Evolutionary conservation across 1,139 yeast species (phyloP).

Genomic region (Zygosaccharomyces pseudobailii): DNA sequence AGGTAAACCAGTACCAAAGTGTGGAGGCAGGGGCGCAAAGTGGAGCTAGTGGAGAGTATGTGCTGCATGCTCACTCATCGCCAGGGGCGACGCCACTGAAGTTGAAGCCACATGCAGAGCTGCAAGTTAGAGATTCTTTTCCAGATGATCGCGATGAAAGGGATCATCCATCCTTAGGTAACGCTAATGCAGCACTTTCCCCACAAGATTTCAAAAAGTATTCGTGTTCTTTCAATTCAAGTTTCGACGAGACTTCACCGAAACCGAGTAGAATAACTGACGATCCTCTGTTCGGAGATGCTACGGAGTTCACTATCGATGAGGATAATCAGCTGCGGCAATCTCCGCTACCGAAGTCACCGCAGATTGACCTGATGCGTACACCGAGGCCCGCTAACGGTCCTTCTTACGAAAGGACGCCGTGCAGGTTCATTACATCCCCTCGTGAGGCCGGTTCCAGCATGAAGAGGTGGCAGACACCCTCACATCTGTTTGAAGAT

Average conservation of each 20-base stretch:
- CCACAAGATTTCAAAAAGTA: conserved; percentile 27
- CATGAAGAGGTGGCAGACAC: conserved; percentile 33
- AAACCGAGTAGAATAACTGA: conserved; percentile 3
- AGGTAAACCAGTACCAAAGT: neutral
- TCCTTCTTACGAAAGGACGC: conserved; percentile 20
- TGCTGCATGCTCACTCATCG: conserved; percentile 11
- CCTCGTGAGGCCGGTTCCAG: conserved; percentile 26
- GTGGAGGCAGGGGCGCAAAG: neutral
- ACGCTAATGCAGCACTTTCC: conserved; percentile 15
- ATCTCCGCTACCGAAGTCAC: conserved; percentile 13
- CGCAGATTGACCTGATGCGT: conserved; percentile 16
- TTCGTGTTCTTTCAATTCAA: conserved; percentile 33
- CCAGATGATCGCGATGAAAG: conserved; percentile 5
- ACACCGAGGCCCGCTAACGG: conserved; percentile 24
- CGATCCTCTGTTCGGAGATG: conserved; percentile 8
- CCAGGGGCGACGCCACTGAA: conserved; percentile 9
- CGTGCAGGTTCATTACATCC: conserved; percentile 21
- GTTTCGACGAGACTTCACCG: conserved; percentile 31
- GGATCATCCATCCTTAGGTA: conserved; percentile 9
- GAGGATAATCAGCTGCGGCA: conserved; percentile 4
- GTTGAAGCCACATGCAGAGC: conserved; percentile 1
- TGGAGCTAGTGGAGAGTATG: neutral
- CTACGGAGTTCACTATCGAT: conserved; percentile 4
- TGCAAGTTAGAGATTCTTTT: conserved; percentile 1
- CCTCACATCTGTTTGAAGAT: conserved; percentile 33